These are phyloP conservation scores for Trichoderma simmonsii DNA, from an alignment of 2,329 filamentous ascomycete genomes.

Conservation along the genomic window DNA sequence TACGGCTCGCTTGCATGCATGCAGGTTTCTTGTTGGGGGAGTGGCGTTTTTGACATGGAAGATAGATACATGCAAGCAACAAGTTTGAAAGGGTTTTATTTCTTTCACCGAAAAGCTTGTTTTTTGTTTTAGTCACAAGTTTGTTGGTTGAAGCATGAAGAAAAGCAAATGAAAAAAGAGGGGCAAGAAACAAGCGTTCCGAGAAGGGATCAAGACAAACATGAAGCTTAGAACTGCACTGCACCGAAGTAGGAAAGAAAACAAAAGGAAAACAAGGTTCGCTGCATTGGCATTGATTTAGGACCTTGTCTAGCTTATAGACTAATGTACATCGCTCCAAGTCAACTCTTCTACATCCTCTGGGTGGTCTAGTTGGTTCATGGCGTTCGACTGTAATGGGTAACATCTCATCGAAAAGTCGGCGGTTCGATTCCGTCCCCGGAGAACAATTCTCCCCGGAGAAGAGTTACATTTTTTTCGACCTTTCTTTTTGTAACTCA, in stretches of 20 bases:
- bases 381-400: slow-evolving; percentile 30
- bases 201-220: background rate
- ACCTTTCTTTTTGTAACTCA: background rate
- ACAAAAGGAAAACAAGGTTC: background rate
- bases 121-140: background rate
- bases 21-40: background rate
- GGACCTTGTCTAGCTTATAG: background rate
- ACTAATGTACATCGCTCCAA: background rate
- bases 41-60: background rate
- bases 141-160: background rate
- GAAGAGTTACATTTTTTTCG: slow-evolving; percentile 17
- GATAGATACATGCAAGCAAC: background rate
- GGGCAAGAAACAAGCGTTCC: background rate
- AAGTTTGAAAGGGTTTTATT: background rate
- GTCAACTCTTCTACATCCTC: slow-evolving; percentile 22
- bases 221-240: too few species aligned
- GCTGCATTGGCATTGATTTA: background rate
- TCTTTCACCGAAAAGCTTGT: background rate
- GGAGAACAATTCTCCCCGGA: slow-evolving; percentile 26
- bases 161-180: background rate
- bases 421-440: slow-evolving; percentile 31
- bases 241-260: background rate
- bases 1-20: background rate
- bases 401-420: slow-evolving; percentile 27
- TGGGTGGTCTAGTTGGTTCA: slow-evolving; percentile 32